phyloP scores from a whole-genome alignment of 225 moss, liverwort and hornwort genomes.

The Polytrichum formosum region DNA sequence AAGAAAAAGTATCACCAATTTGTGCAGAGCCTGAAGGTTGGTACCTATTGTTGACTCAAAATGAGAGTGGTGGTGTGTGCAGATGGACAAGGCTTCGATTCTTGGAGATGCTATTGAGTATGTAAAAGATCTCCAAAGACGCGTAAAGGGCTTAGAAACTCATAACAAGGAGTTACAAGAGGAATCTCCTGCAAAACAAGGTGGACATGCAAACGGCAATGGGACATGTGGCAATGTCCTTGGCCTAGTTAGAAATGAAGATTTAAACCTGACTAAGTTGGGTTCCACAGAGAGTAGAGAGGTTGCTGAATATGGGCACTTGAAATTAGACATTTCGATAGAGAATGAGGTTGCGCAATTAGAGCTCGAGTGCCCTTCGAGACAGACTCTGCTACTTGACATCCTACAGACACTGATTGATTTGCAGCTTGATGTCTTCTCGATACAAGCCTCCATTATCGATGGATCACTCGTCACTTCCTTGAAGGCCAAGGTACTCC shows the following conservation, averaged over 20 bases:
- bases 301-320: constrained; percentile 15
- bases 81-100: constrained; percentile 98
- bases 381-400: constrained; percentile 53
- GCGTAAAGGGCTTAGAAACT: constrained; percentile 52
- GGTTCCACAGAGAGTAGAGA: constrained; percentile 11
- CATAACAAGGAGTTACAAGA: constrained; percentile 40
- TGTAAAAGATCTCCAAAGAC: constrained; percentile 79
- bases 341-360: constrained; percentile 47
- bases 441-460: constrained; percentile 50
- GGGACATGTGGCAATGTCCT: neutral
- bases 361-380: constrained; percentile 73
- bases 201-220: constrained; percentile 8
- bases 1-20: too few relatives aligned
- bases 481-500: constrained; percentile 72
- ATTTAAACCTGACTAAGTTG: constrained; percentile 7
- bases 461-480: constrained; percentile 45
- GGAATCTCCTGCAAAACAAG: constrained; percentile 6
- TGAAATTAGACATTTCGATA: constrained; percentile 45
- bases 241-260: constrained; percentile 21
- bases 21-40: neutral
- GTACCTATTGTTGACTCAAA: neutral
- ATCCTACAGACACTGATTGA: constrained; percentile 61
- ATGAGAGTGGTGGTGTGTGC: constrained; percentile 21
- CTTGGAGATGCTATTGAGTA: constrained; percentile 95
- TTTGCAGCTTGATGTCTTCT: constrained; percentile 58